Evolutionary conservation across 495 filamentous ascomycete genomes (phyloP).

Genomic region (Hypoxylon subgilvum): DNA sequence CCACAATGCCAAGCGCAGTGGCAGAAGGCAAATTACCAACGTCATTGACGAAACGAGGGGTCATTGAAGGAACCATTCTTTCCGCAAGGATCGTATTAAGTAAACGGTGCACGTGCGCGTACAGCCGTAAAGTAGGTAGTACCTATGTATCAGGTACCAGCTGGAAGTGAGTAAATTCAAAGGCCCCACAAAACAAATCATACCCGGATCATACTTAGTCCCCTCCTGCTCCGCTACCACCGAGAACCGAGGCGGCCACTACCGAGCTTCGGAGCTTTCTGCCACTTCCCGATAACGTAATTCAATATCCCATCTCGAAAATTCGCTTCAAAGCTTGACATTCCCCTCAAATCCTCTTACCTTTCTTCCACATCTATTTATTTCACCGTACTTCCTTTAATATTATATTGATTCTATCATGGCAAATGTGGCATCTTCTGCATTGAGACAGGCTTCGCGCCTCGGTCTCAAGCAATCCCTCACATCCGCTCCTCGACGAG

Average conservation of each 20-base stretch:
- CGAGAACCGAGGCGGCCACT: conserved; percentile 19
- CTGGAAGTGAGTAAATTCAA: too few species aligned
- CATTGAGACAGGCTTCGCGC: conserved; percentile 79
- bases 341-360: conserved; percentile 2
- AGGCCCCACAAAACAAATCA: too few species aligned
- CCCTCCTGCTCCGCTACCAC: conserved; percentile 21
- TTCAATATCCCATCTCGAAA: neutral
- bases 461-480: conserved; percentile 64
- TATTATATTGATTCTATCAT: conserved; percentile 55
- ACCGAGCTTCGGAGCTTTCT: conserved; percentile 36
- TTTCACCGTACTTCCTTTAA: conserved; percentile 21
- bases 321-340: conserved; percentile 20
- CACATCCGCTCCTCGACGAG: conserved; percentile 54
- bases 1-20: too few species aligned
- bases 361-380: conserved; percentile 19
- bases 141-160: too few species aligned
- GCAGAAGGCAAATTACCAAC: too few species aligned
- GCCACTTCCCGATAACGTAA: conserved; percentile 15
- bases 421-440: conserved; percentile 72
- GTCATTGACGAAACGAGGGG: too few species aligned
- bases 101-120: too few species aligned
- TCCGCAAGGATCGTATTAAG: too few species aligned
- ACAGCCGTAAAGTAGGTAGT: too few species aligned
- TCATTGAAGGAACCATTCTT: too few species aligned
- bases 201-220: conserved; percentile 25